Base-by-base conservation (phyloP, 2,329 filamentous ascomycete genomes). In the Aureobasidium sp. region DNA sequence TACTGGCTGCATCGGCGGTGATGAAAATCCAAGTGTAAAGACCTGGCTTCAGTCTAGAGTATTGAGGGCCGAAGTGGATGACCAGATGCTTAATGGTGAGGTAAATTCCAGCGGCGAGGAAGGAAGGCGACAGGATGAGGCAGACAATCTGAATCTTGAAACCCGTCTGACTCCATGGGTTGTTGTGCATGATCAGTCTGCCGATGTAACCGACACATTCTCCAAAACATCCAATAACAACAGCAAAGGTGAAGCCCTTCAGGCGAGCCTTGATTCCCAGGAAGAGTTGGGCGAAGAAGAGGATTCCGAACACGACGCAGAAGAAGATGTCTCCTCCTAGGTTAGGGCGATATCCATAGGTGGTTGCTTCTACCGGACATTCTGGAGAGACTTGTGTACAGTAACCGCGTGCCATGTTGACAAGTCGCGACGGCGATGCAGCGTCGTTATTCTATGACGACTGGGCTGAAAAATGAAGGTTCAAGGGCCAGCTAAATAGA, bases 1-100 rank as follows among this genome's bases (percentile, higher is more conserved):
- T 74, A 9, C 76, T 78, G 42, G 78, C 64, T 53, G 79, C 66
- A 64, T 82, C 80, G 68, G 75, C 79, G 3, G 75, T 72, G 62
- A 82, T 78, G 70, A 82, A 82, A 58, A 82, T 76, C 65, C 75
- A 78, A 2, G 79, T 78, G 65, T 81, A 82, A 0, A 77, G 72
- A 5, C 67, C 69, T 0, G 80, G 77, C 27, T 70, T 71, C 31
- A 80, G 66, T 1, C 74, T 67, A 0, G 76, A 79, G 64, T 73
- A 72, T 42, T 76, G 70, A 0, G 73, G 68, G 1, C 77, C 78
- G 41, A 77, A 75, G 66, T 75, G 74, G 7, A 78, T 64, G 41
- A 79, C 74, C 8, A 80, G 70, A 66, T 79, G 77, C 66, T 79
- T 79, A 31, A 80, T 71, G 0, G 76, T 79, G 22, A 81, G 68